These are phyloP conservation scores for Backusella macrospora DNA, from an alignment of 192 early-diverging fungal genomes.

Conservation along the genomic window DNA sequence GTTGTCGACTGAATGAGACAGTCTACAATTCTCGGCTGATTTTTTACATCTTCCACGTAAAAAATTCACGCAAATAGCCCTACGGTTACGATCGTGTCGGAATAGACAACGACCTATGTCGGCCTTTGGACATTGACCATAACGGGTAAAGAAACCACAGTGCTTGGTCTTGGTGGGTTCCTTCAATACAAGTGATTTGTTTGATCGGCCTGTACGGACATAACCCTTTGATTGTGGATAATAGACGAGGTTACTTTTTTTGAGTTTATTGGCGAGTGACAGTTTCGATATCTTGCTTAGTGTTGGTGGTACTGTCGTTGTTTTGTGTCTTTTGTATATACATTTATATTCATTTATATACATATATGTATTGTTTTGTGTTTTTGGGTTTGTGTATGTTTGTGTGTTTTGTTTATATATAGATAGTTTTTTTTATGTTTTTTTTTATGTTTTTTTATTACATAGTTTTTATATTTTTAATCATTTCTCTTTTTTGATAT, in stretches of 20 bases:
- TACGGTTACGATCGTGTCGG: constrained; percentile 49
- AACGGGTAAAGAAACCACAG: constrained; percentile 36
- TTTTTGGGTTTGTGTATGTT: not conserved
- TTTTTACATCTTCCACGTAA: constrained; percentile 50
- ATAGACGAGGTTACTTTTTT: constrained; percentile 30
- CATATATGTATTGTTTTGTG: not conserved
- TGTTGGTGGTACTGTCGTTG: not conserved
- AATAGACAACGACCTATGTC: constrained; percentile 40
- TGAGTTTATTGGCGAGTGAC: not conserved
- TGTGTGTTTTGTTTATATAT: not conserved
- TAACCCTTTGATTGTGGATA: constrained; percentile 33
- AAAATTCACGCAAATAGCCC: constrained; percentile 56
- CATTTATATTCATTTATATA: too few relatives aligned
- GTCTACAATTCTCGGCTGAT: constrained; percentile 36
- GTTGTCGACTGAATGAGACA: constrained; percentile 60
- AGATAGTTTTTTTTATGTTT: not conserved
- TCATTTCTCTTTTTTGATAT: constrained; percentile 7
- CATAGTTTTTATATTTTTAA: not conserved
- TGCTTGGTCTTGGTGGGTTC: constrained; percentile 14
- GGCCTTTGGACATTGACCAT: constrained; percentile 42
- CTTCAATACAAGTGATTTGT: constrained; percentile 32
- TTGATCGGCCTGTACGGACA: constrained; percentile 28
- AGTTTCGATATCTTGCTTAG: constrained; percentile 5
- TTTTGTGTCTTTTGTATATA: constrained; percentile 6
- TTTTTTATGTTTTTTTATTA: too few relatives aligned